A percentile compares a stretch with the other conserved stretches of the same genome.
Conservation (phyloP, 2,329 filamentous ascomycete species). For the Niveomyces coronatus region DNA sequence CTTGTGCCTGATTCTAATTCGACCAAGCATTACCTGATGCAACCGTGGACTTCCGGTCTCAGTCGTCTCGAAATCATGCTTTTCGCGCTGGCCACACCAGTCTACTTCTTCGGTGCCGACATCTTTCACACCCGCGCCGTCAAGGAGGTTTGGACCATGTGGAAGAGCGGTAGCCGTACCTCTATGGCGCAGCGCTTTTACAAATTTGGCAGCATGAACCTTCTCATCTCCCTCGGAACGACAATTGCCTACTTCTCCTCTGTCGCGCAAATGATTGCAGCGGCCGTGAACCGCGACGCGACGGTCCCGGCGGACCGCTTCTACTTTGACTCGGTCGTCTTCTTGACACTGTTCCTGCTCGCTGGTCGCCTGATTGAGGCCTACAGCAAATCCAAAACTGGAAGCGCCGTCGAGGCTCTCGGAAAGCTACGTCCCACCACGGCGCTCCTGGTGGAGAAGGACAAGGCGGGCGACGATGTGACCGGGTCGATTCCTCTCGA, state of each 20-base stretch:
- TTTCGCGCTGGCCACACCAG: slow-evolving; percentile 70
- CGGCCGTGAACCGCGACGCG: slow-evolving; percentile 35
- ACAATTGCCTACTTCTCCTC: slow-evolving; percentile 81
- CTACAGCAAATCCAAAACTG: slow-evolving; percentile 85
- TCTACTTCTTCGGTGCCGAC: slow-evolving; percentile 81
- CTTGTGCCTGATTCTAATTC: slow-evolving; percentile 52
- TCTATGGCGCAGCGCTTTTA: slow-evolving; percentile 69
- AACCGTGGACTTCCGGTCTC: slow-evolving; percentile 60
- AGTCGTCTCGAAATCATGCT: slow-evolving; percentile 70
- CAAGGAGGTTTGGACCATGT: slow-evolving; percentile 69
- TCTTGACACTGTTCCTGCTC: slow-evolving; percentile 80
- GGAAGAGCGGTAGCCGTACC: slow-evolving; percentile 64
- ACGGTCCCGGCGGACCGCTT: slow-evolving; percentile 38
- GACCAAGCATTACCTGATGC: slow-evolving; percentile 56
- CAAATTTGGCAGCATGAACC: slow-evolving; percentile 95
- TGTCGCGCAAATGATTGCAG: slow-evolving; percentile 62
- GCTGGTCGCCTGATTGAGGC: slow-evolving; percentile 67
- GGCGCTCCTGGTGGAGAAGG: slow-evolving; percentile 55
- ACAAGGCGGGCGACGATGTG: slow-evolving; percentile 24
- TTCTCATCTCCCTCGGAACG: slow-evolving; percentile 81
- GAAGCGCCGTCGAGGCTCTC: slow-evolving; percentile 72
- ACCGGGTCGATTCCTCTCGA: slow-evolving; percentile 46
- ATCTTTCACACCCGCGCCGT: slow-evolving; percentile 71
- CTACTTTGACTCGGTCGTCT: slow-evolving; percentile 91
- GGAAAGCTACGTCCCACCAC: slow-evolving; percentile 68